phyloP scores from a whole-genome alignment of 2,329 filamentous ascomycete species.

The Cordyceps tenuipes region DNA sequence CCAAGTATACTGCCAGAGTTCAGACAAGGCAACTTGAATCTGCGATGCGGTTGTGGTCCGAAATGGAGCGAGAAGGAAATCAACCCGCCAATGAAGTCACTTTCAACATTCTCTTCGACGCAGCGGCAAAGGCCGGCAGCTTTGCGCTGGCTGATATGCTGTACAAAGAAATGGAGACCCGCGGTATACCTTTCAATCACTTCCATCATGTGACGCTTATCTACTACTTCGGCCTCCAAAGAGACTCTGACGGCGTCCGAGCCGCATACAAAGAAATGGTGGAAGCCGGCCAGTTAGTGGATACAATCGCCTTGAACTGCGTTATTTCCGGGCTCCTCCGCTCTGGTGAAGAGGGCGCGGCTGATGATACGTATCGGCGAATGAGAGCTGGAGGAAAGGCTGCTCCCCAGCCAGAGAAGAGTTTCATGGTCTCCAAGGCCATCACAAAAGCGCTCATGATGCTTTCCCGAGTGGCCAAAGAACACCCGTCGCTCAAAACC shows the following conservation, averaged over 20 bases:
- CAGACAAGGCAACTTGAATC: conserved; percentile 50
- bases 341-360: conserved; percentile 66
- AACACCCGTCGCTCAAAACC: conserved; percentile 45
- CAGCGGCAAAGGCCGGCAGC: conserved; percentile 78
- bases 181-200: conserved; percentile 62
- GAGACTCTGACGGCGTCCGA: conserved; percentile 66
- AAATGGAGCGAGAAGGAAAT: conserved; percentile 72
- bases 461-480: conserved; percentile 45
- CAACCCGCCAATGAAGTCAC: conserved; percentile 66
- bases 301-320: conserved; percentile 78
- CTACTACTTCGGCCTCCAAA: conserved; percentile 69
- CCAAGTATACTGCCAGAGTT: conserved; percentile 55
- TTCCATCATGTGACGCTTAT: conserved; percentile 78
- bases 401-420: conserved; percentile 32
- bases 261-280: conserved; percentile 76
- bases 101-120: conserved; percentile 87
- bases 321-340: conserved; percentile 72
- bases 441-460: conserved; percentile 50
- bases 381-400: conserved; percentile 62
- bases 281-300: conserved; percentile 77
- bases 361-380: conserved; percentile 70
- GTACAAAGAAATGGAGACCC: conserved; percentile 67
- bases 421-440: conserved; percentile 39
- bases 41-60: conserved; percentile 71
- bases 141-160: conserved; percentile 78